A percentile compares a stretch with the other conserved stretches of the same genome.
These are phyloP conservation scores for Nelumbo lutea DNA, from an alignment of 164 flowering plant genomes.

Conservation along the genomic window DNA sequence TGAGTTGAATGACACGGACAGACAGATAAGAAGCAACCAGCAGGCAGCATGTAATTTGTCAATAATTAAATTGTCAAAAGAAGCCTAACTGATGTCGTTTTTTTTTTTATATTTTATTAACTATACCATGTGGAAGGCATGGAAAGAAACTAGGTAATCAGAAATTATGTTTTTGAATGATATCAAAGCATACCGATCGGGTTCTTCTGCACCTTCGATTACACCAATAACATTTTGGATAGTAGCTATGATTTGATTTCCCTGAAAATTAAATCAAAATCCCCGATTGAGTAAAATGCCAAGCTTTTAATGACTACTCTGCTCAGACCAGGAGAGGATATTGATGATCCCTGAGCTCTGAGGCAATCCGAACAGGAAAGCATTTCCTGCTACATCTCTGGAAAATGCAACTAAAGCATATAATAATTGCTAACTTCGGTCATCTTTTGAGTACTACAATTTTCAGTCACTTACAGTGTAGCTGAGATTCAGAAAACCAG, in stretches of 20 bases:
- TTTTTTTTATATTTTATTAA: background rate
- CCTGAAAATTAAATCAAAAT: slow-evolving; percentile 35
- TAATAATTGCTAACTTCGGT: no score
- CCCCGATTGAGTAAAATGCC: background rate
- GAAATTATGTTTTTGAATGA: background rate
- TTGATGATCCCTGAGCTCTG: no score
- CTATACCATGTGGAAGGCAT: background rate
- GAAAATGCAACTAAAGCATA: no score
- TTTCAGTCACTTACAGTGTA: slow-evolving; percentile 37
- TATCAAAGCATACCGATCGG: slow-evolving; percentile 48
- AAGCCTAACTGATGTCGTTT: background rate
- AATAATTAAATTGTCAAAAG: background rate
- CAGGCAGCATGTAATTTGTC: no score
- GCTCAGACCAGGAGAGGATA: no score
- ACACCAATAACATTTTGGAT: slow-evolving; percentile 68
- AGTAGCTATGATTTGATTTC: slow-evolving; percentile 37
- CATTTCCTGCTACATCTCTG: no score
- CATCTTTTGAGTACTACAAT: background rate
- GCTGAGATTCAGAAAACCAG: slow-evolving; percentile 50
- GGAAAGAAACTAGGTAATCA: background rate
- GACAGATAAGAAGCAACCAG: background rate
- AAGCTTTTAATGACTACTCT: no score
- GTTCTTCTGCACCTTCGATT: slow-evolving; percentile 70
- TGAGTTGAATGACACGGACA: background rate
- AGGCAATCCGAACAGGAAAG: no score